Conservation (phyloP, 257 asterid species). For the Solanum tarijense region DNA sequence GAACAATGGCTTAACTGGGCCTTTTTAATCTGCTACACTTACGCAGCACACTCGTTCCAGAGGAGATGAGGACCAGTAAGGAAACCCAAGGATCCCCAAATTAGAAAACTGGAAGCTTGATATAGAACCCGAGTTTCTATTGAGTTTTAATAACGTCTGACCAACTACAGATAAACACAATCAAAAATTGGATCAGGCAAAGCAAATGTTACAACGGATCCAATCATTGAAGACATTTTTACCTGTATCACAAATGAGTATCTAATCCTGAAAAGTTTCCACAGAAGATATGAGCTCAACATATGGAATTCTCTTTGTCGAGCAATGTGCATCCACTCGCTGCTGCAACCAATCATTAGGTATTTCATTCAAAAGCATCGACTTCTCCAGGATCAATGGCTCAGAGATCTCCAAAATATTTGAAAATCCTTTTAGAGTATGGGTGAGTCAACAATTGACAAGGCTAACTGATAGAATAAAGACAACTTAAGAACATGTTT, state of each 20-base stretch:
- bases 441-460: slow-evolving; percentile 19
- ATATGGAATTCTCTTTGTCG: slow-evolving; percentile 47
- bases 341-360: slow-evolving; percentile 56
- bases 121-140: slow-evolving; percentile 36
- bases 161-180: slow-evolving; percentile 46
- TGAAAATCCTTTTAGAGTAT: slow-evolving; percentile 47
- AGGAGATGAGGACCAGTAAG: slow-evolving; percentile 65
- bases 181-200: slow-evolving; percentile 13
- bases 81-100: slow-evolving; percentile 76
- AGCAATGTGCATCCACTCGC: slow-evolving; percentile 20
- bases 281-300: slow-evolving; percentile 68
- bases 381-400: slow-evolving; percentile 56
- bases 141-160: slow-evolving; percentile 51
- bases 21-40: slow-evolving; percentile 14
- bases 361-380: slow-evolving; percentile 36
- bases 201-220: not conserved
- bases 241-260: slow-evolving; percentile 71
- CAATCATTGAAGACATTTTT: slow-evolving; percentile 1
- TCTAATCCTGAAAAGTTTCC: slow-evolving; percentile 39
- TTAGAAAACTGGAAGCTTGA: slow-evolving; percentile 53
- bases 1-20: not conserved
- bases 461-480: not conserved
- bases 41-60: slow-evolving; percentile 58
- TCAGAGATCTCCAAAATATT: slow-evolving; percentile 76
- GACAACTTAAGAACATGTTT: not conserved